Evolutionary conservation across 2,329 filamentous ascomycete genomes (phyloP).

Genomic region (Phaeosphaeriaceae sp.): DNA sequence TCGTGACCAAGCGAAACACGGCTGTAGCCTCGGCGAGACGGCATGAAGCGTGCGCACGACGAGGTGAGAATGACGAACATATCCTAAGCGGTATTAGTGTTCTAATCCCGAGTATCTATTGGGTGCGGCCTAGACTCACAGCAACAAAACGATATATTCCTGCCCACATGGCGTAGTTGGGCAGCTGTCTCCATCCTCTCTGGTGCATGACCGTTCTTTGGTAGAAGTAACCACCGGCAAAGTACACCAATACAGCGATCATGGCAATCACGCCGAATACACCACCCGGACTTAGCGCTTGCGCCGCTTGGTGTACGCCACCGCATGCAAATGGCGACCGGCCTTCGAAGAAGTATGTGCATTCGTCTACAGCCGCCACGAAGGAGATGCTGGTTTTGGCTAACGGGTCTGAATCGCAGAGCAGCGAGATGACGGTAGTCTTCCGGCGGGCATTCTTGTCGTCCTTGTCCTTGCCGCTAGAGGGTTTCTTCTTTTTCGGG

Average conservation of each 20-base stretch:
- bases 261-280: conserved; percentile 87
- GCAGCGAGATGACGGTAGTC: conserved; percentile 88
- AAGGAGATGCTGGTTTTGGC: conserved; percentile 78
- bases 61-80: conserved; percentile 72
- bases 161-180: conserved; percentile 93
- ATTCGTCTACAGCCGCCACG: conserved; percentile 87
- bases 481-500: conserved; percentile 43
- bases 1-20: conserved; percentile 62
- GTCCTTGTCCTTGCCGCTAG: conserved; percentile 53
- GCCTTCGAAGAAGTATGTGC: conserved; percentile 94
- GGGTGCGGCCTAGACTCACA: conserved; percentile 58
- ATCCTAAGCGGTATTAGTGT: conserved; percentile 47
- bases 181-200: conserved; percentile 91
- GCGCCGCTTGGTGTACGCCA: conserved; percentile 65
- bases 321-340: conserved; percentile 85
- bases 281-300: conserved; percentile 70
- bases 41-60: conserved; percentile 71
- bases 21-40: conserved; percentile 70
- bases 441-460: conserved; percentile 62
- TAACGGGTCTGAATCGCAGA: conserved; percentile 84
- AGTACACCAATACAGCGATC: conserved; percentile 82
- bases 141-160: conserved; percentile 83
- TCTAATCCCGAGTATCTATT: background rate
- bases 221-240: conserved; percentile 92
- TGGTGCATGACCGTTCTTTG: conserved; percentile 94